phyloP scores from a whole-genome alignment of 495 filamentous ascomycete genomes.

The Polyplosphaeria fusca region DNA sequence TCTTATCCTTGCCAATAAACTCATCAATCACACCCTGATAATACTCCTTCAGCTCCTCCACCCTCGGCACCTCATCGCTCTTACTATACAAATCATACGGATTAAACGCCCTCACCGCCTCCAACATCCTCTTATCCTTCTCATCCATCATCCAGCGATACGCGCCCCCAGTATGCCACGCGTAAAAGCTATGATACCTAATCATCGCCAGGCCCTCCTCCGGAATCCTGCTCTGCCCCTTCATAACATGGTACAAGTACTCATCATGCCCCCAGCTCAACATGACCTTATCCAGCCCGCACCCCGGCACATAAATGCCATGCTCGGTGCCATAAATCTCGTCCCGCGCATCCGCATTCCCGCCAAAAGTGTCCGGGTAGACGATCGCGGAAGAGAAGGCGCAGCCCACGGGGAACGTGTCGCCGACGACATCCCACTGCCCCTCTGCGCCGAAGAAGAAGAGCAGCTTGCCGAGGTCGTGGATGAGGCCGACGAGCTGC shows the following conservation, averaged over 20 bases:
- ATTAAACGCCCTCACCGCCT: conserved; percentile 81
- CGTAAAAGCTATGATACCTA: conserved; percentile 84
- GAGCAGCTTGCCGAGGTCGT: conserved; percentile 84
- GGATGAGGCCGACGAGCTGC: conserved; percentile 84
- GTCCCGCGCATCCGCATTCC: conserved; percentile 67
- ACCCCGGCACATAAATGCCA: conserved; percentile 74
- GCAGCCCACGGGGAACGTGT: conserved; percentile 90
- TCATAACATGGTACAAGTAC: conserved; percentile 80
- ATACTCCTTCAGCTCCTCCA: conserved; percentile 77
- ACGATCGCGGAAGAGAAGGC: conserved; percentile 73
- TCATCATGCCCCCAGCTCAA: conserved; percentile 91
- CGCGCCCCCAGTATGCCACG: conserved; percentile 78
- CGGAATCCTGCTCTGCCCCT: conserved; percentile 73
- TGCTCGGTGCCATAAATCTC: conserved; percentile 65
- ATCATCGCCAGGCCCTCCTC: conserved; percentile 85
- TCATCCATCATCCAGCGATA: conserved; percentile 79
- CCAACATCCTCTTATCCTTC: conserved; percentile 72
- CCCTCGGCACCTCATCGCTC: conserved; percentile 72
- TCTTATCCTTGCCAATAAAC: conserved; percentile 68
- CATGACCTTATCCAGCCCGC: conserved; percentile 80
- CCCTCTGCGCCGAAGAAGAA: conserved; percentile 79
- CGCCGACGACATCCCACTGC: conserved; percentile 91
- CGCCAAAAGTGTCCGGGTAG: conserved; percentile 68
- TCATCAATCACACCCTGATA: conserved; percentile 82
- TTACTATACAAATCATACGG: conserved; percentile 92